phyloP scores from a whole-genome alignment of 768 basidiomycete species.

The Galerina sulciceps region DNA sequence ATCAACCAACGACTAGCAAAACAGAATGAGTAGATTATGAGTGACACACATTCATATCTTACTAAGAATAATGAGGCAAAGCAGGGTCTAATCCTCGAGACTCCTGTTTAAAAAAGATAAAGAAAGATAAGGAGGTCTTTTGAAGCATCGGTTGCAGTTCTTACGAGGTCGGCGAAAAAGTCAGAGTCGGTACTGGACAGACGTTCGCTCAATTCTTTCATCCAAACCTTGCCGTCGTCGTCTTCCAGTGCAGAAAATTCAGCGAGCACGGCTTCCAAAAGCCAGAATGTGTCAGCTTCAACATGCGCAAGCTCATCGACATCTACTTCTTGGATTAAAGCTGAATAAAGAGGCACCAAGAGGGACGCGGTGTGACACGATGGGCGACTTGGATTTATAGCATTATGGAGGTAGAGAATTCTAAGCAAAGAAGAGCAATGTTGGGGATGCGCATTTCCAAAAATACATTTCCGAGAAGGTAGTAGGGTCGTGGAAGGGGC shows the following conservation, averaged over 20 bases:
- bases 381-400: constrained; percentile 72
- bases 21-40: background rate
- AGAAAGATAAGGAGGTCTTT: background rate
- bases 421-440: constrained; percentile 71
- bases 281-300: constrained; percentile 85
- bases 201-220: constrained; percentile 61
- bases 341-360: constrained; percentile 70
- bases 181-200: constrained; percentile 68
- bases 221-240: constrained; percentile 65
- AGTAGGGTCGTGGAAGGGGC: constrained; percentile 45
- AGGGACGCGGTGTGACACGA: constrained; percentile 73
- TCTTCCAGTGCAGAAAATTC: constrained; percentile 78
- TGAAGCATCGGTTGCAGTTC: constrained; percentile 17
- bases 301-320: constrained; percentile 63
- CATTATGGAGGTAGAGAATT: constrained; percentile 70
- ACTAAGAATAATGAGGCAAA: constrained; percentile 84
- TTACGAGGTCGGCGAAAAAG: constrained; percentile 61
- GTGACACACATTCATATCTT: constrained; percentile 29
- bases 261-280: constrained; percentile 74
- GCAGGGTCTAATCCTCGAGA: constrained; percentile 69
- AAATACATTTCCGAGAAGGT: constrained; percentile 46
- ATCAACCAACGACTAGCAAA: constrained; percentile 71
- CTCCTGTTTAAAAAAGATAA: constrained; percentile 46
- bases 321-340: constrained; percentile 64
- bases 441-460: constrained; percentile 54